phyloP scores from a whole-genome alignment of 2,329 filamentous ascomycete genomes.

The Cytospora leucostoma region DNA sequence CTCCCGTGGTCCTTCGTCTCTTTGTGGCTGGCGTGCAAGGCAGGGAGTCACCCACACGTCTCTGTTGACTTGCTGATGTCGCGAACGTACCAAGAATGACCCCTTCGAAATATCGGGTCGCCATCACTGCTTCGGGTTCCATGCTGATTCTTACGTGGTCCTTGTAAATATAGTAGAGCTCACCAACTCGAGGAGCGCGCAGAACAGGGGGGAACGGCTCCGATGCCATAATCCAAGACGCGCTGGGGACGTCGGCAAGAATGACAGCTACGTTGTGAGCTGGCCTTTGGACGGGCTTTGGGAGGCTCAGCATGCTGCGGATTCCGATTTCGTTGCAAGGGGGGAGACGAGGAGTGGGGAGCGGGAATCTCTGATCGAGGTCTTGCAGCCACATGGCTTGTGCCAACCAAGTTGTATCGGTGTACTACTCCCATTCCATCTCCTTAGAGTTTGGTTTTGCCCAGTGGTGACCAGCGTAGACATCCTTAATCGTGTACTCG shows the following conservation, averaged over 20 bases:
- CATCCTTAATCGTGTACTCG: conserved; percentile 14
- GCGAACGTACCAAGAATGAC: conserved; percentile 15
- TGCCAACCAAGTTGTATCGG: conserved; percentile 19
- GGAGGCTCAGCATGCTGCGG: neutral
- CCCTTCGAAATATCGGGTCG: neutral
- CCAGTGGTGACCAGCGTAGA: conserved; percentile 13
- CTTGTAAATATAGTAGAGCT: conserved; percentile 13
- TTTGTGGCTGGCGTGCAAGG: neutral
- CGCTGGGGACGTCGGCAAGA: conserved; percentile 10
- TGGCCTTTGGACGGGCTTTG: neutral
- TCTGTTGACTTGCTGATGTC: conserved; percentile 3
- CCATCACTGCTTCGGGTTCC: no score
- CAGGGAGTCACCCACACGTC: conserved; percentile 11
- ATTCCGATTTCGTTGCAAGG: neutral
- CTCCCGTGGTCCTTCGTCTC: neutral
- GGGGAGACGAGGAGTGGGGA: no score
- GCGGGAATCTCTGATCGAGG: no score
- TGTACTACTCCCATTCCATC: conserved; percentile 4
- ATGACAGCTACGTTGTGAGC: conserved; percentile 13
- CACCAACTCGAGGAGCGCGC: conserved; percentile 7
- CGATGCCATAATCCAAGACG: conserved; percentile 18
- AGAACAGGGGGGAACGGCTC: conserved; percentile 7
- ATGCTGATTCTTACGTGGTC: neutral
- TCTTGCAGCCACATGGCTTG: neutral
- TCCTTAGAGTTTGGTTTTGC: neutral